Evolutionary conservation across 129 eudicot species (phyloP), one percentile per base, ranked within the genome.

Genomic region (Glebionis coronaria): DNA sequence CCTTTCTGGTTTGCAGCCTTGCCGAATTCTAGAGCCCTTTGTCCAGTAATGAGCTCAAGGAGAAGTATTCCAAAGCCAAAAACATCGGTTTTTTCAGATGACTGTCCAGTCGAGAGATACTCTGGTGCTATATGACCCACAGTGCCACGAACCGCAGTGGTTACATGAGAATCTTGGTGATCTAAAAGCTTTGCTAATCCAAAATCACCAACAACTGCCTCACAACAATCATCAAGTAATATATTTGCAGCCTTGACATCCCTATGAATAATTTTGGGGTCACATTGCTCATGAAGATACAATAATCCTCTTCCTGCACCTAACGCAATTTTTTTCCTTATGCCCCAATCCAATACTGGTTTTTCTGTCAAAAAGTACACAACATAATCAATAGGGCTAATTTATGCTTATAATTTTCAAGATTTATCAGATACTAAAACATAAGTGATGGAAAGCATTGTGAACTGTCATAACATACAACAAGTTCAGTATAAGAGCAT

Each of bases 41-140:
- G 91, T 10, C 97, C 97, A 8, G 97, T 83, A 72, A 86, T 84
- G 63, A 90, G 75, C 72, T 90, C 97, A 10, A 90, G 97, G 4
- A 90, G 80, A 52, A 90, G 97, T 56, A 90, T 82, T 42, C 97
- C 97, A 51, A 84, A 90, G 19, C 97, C 97, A 25, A 90, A 90
- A 16, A 90, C 97, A 35, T 90, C 97, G 0, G 97, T 90, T 35
- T 90, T 90, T 56, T 90, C 97, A 4, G 97, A 90, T 9, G 97
- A 90, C 44, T 90, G 97, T 13, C 97, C 97, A 2, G 97, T 90
- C 1, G 97, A 90, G 67, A 90, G 94, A 76, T 86, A 90, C 38
- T 90, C 97, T 0, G 97, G 97, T 54, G 96, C 96, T 31, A 90
- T 90, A 66, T 90, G 97, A 3, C 97, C 97, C 69, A 90, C 97